A percentile compares a stretch with the other conserved stretches of the same genome.
These are phyloP conservation scores for Cyberlindnera subsufficiens DNA, from an alignment of 805 yeast species.

Conservation along the genomic window DNA sequence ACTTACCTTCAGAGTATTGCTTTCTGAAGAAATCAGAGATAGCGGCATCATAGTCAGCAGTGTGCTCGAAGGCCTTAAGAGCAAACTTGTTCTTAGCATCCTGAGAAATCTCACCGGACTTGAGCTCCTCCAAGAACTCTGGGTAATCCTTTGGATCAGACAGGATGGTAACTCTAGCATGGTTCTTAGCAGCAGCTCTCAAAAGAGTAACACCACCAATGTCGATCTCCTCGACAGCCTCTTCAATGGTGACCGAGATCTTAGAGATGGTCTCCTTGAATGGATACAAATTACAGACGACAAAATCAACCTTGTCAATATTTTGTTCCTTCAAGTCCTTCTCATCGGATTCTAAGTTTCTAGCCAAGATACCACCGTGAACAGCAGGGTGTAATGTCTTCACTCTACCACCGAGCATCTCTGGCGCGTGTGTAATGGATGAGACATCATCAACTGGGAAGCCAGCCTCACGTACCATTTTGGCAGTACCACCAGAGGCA, in stretches of 20 bases:
- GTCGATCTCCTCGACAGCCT: conserved; percentile 98
- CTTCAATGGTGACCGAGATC: conserved; percentile 90
- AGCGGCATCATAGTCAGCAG: conserved; percentile 95
- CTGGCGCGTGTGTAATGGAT: conserved; percentile 95
- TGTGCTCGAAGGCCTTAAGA: conserved; percentile 95
- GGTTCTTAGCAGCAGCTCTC: conserved; percentile 99
- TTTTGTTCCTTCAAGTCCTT: conserved; percentile 82
- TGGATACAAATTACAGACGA: conserved; percentile 96
- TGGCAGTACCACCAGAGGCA: conserved; percentile 98
- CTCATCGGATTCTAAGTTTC: conserved; percentile 88
- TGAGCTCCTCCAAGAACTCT: conserved; percentile 73
- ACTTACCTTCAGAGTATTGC: conserved; percentile 83
- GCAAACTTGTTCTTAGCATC: conserved; percentile 81
- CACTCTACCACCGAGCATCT: conserved; percentile 98
- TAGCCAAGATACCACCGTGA: conserved; percentile 95
- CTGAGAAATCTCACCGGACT: conserved; percentile 59
- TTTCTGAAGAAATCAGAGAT: conserved; percentile 97
- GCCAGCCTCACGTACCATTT: conserved; percentile 91
- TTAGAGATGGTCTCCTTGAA: conserved; percentile 96
- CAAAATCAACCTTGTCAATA: conserved; percentile 93
- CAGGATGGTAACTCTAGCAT: conserved; percentile 89
- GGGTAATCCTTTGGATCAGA: conserved; percentile 95
- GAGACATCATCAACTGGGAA: conserved; percentile 97
- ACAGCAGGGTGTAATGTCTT: conserved; percentile 98
- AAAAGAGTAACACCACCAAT: conserved; percentile 96